Evolutionary conservation across 192 early-diverging fungal species (phyloP).

Genomic region (Paraglomus occultum): DNA sequence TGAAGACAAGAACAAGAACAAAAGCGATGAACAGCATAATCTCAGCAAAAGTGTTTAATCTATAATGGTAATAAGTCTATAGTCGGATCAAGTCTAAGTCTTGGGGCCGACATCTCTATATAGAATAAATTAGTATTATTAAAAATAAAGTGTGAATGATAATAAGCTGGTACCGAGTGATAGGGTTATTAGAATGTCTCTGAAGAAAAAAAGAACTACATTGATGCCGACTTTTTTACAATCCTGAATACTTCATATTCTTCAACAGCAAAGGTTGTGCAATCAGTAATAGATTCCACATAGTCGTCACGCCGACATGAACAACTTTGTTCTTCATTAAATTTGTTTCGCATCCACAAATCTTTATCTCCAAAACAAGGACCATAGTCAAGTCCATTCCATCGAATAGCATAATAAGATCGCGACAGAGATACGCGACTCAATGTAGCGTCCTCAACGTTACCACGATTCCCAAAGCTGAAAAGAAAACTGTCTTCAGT

Average conservation of each 20-base stretch:
- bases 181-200: too few species aligned
- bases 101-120: too few species aligned
- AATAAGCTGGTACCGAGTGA: too few species aligned
- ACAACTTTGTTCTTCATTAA: constrained; percentile 23
- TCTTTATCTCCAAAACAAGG: constrained; percentile 29
- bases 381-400: constrained; percentile 18
- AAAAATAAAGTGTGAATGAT: too few species aligned
- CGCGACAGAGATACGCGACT: constrained; percentile 12
- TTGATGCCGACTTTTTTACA: neutral
- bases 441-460: constrained; percentile 14
- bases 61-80: too few species aligned
- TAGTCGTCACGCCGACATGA: constrained; percentile 26
- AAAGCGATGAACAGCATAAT: too few species aligned
- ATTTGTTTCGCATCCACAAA: constrained; percentile 14
- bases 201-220: too few species aligned
- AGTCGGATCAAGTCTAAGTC: too few species aligned
- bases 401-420: constrained; percentile 26
- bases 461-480: constrained; percentile 13
- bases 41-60: too few species aligned
- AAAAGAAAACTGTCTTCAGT: constrained; percentile 29
- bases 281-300: constrained; percentile 13
- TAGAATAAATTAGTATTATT: too few species aligned
- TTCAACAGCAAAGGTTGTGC: constrained; percentile 8
- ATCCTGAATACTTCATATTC: neutral
- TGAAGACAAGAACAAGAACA: too few species aligned